phyloP scores from a whole-genome alignment of 257 asterid species.

The Scutellaria minor region DNA sequence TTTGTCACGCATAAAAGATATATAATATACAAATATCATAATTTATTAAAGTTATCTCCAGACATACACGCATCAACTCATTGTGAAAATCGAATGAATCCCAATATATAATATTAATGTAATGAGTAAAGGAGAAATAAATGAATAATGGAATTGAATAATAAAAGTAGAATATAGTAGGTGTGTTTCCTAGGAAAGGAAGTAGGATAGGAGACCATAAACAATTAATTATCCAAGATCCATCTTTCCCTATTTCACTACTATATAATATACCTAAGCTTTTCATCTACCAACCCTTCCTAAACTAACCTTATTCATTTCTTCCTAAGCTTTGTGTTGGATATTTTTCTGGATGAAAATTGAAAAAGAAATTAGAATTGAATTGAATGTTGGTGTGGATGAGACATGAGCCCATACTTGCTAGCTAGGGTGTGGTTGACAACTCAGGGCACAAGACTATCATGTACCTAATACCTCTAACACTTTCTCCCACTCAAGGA shows the following conservation, averaged over 20 bases:
- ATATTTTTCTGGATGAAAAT: not conserved
- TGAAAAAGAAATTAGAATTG: constrained; percentile 14
- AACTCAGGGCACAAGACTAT: constrained; percentile 5
- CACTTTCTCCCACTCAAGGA: not conserved
- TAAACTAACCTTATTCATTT: constrained; percentile 36
- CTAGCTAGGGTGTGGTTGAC: constrained; percentile 28
- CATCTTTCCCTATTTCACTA: constrained; percentile 50
- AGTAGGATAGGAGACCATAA: too few species aligned
- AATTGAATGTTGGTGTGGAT: constrained; percentile 18
- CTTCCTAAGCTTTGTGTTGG: not conserved
- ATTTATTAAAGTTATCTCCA: too few species aligned
- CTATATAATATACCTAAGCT: constrained; percentile 19
- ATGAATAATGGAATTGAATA: constrained; percentile 29
- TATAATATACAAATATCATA: too few species aligned
- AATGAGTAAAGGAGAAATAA: constrained; percentile 4
- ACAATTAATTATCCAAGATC: constrained; percentile 36
- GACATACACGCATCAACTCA: too few species aligned
- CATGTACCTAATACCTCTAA: not conserved
- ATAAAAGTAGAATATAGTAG: constrained; percentile 28
- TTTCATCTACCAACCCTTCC: constrained; percentile 49
- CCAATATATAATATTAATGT: not conserved
- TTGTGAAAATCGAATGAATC: too few species aligned
- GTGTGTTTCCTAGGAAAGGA: constrained; percentile 70
- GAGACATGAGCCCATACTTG: constrained; percentile 40
- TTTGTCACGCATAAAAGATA: too few species aligned